Base-by-base conservation (phyloP, 805 yeast species). In the Saccharomycopsis schoenii region DNA sequence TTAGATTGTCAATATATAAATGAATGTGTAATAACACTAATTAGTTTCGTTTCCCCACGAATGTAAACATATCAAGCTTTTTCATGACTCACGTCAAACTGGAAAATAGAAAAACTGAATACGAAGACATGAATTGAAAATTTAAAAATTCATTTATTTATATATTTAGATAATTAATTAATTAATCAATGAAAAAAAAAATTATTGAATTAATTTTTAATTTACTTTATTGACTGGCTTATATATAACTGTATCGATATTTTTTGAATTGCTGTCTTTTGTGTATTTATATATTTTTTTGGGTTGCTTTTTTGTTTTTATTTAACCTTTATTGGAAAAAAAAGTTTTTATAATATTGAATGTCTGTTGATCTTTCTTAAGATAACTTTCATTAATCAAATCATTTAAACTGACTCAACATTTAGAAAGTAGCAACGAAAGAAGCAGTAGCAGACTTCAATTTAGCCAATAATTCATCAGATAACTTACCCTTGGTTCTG, bases 361-460 rank as follows among this genome's bases (percentile, higher is more conserved):
- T 47, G 52, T 47, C 52, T 25, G 24, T 21, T 21, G 34, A 47
- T 47, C 25, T 21, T 17, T 25, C 19, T n/a, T 21, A 24, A 24
- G 34, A 47, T 47, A 47, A 47, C 52, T 24, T 24, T 21, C 21
- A 25, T 25, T 24, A 47, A 47, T 47, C 52, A 24, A 47, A 47
- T 47, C n/a, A 47, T 47, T 47, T 14, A 24, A 47, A 47, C 25
- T 47, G 52, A 25, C 10, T 21, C 52, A 21, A 25, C 34, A 15
- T 47, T 81, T 82, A 83, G 82, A 92, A 93, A 74, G 97, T 84
- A 74, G 96, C 87, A 76, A 87, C 85, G 79, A 94, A 94, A 72
- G 92, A 80, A 82, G 89, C 93, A 72, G 98, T 88, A 72, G 91
- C 96, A 74, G 87, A 68, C 85, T 86, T 92, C 81, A 94, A 87